Evolutionary conservation across 345 rosid species (phyloP), one percentile per base, ranked within the genome.

Genomic region (Boechera divaricarpa): DNA sequence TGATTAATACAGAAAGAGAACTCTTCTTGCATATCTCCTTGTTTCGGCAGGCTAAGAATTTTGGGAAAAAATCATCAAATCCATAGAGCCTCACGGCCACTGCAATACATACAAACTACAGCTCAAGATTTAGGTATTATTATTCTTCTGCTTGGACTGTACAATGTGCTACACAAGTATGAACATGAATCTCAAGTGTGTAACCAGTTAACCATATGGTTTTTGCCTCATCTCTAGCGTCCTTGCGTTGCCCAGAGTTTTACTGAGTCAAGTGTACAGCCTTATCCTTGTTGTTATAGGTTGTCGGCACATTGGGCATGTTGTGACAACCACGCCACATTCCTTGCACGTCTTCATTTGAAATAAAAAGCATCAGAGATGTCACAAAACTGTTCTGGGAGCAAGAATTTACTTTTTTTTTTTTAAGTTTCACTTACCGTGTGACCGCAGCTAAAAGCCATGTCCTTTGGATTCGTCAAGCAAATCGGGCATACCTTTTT

Each of bases 381-480:
- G 54, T 74, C 74, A 67, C 26, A 56, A 48, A 24, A 68, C 21
- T 6, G 6, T 36, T 48, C 4, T 57, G 47, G 67, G 24, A 53
- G 13, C 60, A 42, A 73, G 29, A 12, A 61, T 67, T 26, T 11
- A 0, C 9, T 33, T 52, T 12, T 11, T 44, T 44, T 53, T 70
- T 24, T 45, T 1, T 15, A 10, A 47, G 69, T 66, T 73, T 77
- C 65, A 82, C 97, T 73, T 74, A 95, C 99, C 70, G 56, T 59
- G 79, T 95, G 99, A 63, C 99, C 99, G 61, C 99, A 95, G 77
- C 94, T 89, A 77, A 95, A 95, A 63, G 99, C 99, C 98, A 95
- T 83, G 84, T 95, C 89, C 85, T 86, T 95, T 2, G 92, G 90
- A 73, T 90, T 92, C 31, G 90, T 85, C 89, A 86, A 79, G 90